These are phyloP conservation scores for Chenopodium quinoa DNA, from an alignment of 148 eudicot species.

Conservation along the genomic window DNA sequence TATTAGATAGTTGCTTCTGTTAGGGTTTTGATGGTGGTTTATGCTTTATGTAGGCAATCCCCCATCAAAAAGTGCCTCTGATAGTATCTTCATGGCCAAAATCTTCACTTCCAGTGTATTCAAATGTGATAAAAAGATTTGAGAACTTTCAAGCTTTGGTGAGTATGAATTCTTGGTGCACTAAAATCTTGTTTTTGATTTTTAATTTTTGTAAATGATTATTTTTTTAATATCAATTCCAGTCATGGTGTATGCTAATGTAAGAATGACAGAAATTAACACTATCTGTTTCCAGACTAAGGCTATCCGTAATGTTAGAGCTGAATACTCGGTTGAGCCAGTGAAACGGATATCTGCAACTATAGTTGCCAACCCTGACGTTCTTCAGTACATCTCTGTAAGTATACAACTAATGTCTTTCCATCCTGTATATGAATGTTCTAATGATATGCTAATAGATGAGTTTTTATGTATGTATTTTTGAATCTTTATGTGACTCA, in stretches of 20 bases:
- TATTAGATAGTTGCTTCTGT: neutral
- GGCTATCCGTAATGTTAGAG: conserved; percentile 92
- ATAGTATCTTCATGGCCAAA: conserved; percentile 86
- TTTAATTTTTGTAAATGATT: no score
- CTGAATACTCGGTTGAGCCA: conserved; percentile 96
- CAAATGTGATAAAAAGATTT: conserved; percentile 64
- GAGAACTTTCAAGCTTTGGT: conserved; percentile 96
- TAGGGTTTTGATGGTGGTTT: neutral
- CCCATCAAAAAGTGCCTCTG: conserved; percentile 70
- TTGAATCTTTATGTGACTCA: no score
- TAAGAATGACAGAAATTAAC: neutral
- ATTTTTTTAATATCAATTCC: neutral
- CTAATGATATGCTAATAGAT: neutral
- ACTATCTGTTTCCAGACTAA: conserved; percentile 51
- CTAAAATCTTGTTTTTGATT: neutral
- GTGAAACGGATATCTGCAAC: conserved; percentile 87
- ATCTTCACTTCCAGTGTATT: conserved; percentile 67
- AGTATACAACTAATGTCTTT: conserved; percentile 30
- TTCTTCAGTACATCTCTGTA: conserved; percentile 80
- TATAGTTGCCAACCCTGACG: conserved; percentile 84
- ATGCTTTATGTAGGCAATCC: conserved; percentile 59
- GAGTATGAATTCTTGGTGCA: conserved; percentile 19
- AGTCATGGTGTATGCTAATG: neutral
- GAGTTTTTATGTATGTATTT: neutral
- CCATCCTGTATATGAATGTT: conserved; percentile 5